These are phyloP conservation scores for Eutrema japonicum DNA, from an alignment of 345 rosid genomes.

Conservation along the genomic window DNA sequence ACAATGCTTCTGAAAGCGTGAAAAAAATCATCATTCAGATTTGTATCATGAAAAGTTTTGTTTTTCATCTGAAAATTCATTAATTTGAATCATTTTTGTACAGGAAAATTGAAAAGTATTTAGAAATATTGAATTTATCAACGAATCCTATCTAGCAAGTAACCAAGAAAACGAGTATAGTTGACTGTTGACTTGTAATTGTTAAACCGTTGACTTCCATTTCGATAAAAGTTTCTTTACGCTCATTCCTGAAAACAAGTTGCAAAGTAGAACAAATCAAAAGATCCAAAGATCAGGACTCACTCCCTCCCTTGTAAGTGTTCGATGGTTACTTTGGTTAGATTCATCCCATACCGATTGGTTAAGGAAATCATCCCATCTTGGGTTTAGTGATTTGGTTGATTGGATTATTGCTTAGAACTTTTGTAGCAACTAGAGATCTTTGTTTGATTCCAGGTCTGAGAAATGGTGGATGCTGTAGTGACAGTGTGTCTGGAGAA, in stretches of 20 bases:
- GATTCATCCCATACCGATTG: neutral
- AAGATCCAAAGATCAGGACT: constrained; percentile 7
- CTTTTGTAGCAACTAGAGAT: neutral
- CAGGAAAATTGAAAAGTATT: neutral
- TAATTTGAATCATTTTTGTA: too few relatives aligned
- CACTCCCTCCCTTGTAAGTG: constrained; percentile 32
- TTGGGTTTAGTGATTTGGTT: constrained; percentile 20
- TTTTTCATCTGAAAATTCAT: too few relatives aligned
- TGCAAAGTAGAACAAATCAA: neutral
- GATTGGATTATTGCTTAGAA: constrained; percentile 3
- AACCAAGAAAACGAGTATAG: constrained; percentile 32
- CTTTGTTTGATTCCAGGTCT: constrained; percentile 13
- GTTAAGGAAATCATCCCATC: constrained; percentile 22
- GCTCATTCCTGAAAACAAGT: constrained; percentile 21
- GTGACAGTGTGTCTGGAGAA: constrained; percentile 43
- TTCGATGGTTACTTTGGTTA: constrained; percentile 20
- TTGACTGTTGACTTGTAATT: constrained; percentile 37
- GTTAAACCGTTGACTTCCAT: constrained; percentile 21
- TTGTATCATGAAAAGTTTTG: too few relatives aligned
- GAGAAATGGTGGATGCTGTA: constrained; percentile 45
- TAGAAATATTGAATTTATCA: constrained; percentile 9
- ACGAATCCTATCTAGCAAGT: neutral
- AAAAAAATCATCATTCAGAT: too few relatives aligned
- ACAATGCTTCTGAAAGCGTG: neutral
- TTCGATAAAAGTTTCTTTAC: neutral